Base-by-base conservation (phyloP, 306 rosid species). In the Herpetospermum pedunculosum region DNA sequence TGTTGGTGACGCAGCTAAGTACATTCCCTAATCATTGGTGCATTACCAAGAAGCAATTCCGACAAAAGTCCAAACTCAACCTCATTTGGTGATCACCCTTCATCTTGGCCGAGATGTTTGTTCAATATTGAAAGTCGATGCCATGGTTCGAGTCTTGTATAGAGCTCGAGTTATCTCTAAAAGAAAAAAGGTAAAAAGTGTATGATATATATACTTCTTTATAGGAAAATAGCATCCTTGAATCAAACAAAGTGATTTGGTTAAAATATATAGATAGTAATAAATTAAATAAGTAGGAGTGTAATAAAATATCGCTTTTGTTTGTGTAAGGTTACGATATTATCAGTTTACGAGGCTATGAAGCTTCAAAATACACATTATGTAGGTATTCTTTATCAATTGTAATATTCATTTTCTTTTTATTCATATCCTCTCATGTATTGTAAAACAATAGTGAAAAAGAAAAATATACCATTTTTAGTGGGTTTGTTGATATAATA, bases 11-110 rank as follows among this genome's bases (percentile, higher is more conserved):
- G 91, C 88, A 94, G 97, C 71, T 89, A 80, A 94, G 98, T 86
- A 89, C 96, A 57, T 94, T 91, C 81, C 96, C 91, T 11, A 82
- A 87, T 60, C 77, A 83, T 32, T 91, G 96, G 98, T 91, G 98
- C 80, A 21, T 87, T 44, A 88, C 81, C 34, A 94, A 83, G 85
- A 89, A 85, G 77, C 89, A 85, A 73, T 91, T 87, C 67, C 81
- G 83, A 32, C 87, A 74, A 55, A 89, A 91, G 81, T 81, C 95
- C 44, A 83, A 82, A 68, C 77, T 71, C 82, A 84, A 49, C 78
- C 88, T 82, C 76, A 72, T 75, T 21, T 88, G 92, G 91, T 91
- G 94, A 93, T 28, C 40, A 14, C 62, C 38, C 59, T 18, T 11
- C 29, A 19, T 30, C 35, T 25, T n/a, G n/a, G n/a, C n/a, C 12